Percentiles rank a stretch among this genome's conserved stretches.
These are phyloP conservation scores for Penicillium simplicissimum DNA, from an alignment of 495 filamentous ascomycete genomes.

Conservation along the genomic window DNA sequence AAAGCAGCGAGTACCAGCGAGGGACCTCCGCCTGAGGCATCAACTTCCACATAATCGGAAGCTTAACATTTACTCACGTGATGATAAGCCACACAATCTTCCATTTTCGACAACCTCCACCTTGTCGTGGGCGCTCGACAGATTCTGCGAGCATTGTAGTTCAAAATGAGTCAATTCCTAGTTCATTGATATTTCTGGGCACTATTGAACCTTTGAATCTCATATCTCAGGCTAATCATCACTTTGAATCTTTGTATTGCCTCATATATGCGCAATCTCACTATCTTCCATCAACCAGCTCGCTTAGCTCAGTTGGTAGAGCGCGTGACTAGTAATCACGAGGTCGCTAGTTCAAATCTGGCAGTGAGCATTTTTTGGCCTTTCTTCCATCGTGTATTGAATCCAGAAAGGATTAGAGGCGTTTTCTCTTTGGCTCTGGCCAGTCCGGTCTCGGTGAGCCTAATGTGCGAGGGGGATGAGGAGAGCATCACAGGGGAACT, in stretches of 20 bases:
- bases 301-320: conserved; percentile 9
- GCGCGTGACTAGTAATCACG: conserved; percentile 8
- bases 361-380: conserved; percentile 3
- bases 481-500: too few relatives aligned
- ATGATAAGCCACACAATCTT: background rate
- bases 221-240: background rate
- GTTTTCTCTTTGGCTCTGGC: too few relatives aligned
- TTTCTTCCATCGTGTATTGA: background rate
- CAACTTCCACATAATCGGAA: conserved; percentile 12
- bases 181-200: background rate
- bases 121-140: too few relatives aligned
- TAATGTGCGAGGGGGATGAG: too few relatives aligned
- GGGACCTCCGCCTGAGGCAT: conserved; percentile 21
- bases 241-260: too few relatives aligned
- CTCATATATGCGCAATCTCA: background rate
- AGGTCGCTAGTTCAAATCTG: conserved; percentile 9
- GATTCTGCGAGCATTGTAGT: background rate
- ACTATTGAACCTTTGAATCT: background rate
- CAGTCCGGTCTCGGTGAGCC: too few relatives aligned
- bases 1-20: conserved; percentile 4
- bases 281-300: background rate
- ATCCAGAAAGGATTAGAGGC: background rate
- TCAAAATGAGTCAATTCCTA: background rate
- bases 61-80: background rate
- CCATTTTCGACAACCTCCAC: background rate